Percentiles rank a stretch among this genome's conserved stretches.
phyloP scores from a whole-genome alignment of 345 rosid species.

The Salix arbutifolia region DNA sequence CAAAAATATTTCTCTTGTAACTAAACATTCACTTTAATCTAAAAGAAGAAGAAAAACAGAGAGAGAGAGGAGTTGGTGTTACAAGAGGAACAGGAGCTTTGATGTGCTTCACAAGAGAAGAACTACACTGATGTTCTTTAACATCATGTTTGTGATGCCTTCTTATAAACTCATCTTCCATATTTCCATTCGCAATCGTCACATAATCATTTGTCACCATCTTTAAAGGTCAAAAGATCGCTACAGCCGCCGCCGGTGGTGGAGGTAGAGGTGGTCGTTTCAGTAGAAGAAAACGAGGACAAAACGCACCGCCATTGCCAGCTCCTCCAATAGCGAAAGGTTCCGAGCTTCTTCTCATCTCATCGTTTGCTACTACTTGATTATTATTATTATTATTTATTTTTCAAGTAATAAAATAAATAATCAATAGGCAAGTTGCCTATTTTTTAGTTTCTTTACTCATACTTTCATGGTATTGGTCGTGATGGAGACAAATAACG shows the following conservation, averaged over 20 bases:
- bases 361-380: conserved; percentile 1
- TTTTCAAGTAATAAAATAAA: not conserved
- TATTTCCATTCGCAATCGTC: conserved; percentile 19
- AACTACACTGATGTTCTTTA: conserved; percentile 39
- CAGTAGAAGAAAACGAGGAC: conserved; percentile 18
- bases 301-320: conserved; percentile 29
- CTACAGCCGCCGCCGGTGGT: not conserved
- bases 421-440: conserved; percentile 2
- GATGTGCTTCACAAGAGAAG: conserved; percentile 40
- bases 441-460: not conserved
- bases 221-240: not conserved
- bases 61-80: not conserved
- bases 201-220: conserved; percentile 33
- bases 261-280: conserved; percentile 10
- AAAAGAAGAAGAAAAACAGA: not conserved
- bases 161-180: conserved; percentile 28
- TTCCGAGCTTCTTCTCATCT: conserved; percentile 31
- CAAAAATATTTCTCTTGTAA: not conserved
- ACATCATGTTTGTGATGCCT: conserved; percentile 34
- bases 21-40: not conserved
- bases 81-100: conserved; percentile 41
- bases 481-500: not conserved
- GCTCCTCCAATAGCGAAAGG: conserved; percentile 26
- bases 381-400: not conserved
- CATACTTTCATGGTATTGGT: conserved; percentile 8